Evolutionary conservation across 2,329 filamentous ascomycete genomes (phyloP).

Genomic region (Pseudogymnoascus sp.): DNA sequence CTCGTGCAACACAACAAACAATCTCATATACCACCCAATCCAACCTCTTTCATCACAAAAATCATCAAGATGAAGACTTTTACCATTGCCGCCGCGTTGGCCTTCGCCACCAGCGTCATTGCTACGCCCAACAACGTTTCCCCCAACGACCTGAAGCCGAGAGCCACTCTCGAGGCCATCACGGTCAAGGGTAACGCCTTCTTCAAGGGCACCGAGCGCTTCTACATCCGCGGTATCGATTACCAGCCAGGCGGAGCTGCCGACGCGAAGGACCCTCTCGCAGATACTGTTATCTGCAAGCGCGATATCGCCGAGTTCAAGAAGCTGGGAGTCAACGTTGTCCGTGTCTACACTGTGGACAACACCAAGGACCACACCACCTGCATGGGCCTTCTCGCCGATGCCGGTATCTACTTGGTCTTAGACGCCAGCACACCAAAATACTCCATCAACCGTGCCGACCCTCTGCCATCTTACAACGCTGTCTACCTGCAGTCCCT

Average conservation of each 20-base stretch:
- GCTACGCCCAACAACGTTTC: background rate
- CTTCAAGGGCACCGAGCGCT: slow-evolving; percentile 29
- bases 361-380: slow-evolving; percentile 68
- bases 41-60: background rate
- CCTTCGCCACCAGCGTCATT: background rate
- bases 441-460: slow-evolving; percentile 76
- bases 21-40: background rate
- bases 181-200: slow-evolving; percentile 5
- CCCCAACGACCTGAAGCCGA: background rate
- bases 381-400: slow-evolving; percentile 77
- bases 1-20: slow-evolving; percentile 1
- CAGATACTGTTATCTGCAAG: slow-evolving; percentile 62
- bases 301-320: slow-evolving; percentile 79
- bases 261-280: slow-evolving; percentile 68
- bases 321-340: slow-evolving; percentile 78
- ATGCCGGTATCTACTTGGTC: slow-evolving; percentile 90
- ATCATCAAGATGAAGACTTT: slow-evolving; percentile 7
- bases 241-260: slow-evolving; percentile 73
- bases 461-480: slow-evolving; percentile 62
- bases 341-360: slow-evolving; percentile 92
- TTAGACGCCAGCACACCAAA: slow-evolving; percentile 79
- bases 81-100: background rate
- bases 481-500: slow-evolving; percentile 72
- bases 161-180: background rate
- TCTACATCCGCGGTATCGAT: slow-evolving; percentile 90